Evolutionary conservation across 2,329 filamentous ascomycete species (phyloP).

Genomic region (Alternaria gansuensis): DNA sequence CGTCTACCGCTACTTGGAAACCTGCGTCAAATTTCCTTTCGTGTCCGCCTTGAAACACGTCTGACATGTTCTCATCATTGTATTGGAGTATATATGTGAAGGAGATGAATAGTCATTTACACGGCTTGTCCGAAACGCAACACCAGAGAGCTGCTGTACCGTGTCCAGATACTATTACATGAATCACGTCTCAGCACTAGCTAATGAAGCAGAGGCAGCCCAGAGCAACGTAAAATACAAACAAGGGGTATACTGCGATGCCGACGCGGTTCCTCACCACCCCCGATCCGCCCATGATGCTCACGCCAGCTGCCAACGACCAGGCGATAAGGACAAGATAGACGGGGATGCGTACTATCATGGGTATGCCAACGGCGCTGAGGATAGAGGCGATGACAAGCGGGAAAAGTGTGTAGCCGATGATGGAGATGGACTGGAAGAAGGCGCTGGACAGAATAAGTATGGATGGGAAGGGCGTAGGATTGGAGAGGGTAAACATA

Average conservation of each 20-base stretch:
- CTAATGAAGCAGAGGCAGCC: conserved; percentile 98
- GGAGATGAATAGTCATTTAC: conserved; percentile 4
- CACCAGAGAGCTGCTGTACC: conserved; percentile 16
- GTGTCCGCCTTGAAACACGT: neutral
- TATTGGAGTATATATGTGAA: conserved; percentile 1
- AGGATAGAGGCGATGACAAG: conserved; percentile 91
- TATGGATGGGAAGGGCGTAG: conserved; percentile 7
- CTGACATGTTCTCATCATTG: neutral
- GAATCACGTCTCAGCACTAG: conserved; percentile 57
- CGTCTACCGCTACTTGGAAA: conserved; percentile 15
- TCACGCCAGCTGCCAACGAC: conserved; percentile 94
- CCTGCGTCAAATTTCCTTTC: conserved; percentile 13
- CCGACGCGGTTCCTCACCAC: conserved; percentile 94
- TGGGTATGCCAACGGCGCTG: conserved; percentile 80
- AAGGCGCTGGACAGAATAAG: conserved; percentile 76
- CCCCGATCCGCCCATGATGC: conserved; percentile 92
- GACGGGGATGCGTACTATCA: conserved; percentile 85
- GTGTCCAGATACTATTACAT: conserved; percentile 17
- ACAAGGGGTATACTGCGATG: conserved; percentile 91
- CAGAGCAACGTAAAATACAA: conserved; percentile 93
- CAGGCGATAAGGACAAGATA: conserved; percentile 88
- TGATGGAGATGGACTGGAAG: conserved; percentile 96
- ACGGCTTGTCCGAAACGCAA: conserved; percentile 19
- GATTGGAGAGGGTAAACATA: conserved; percentile 61
- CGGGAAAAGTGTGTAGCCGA: conserved; percentile 97